phyloP scores from a whole-genome alignment of 1,284 basidiomycete genomes.

The Ceratobasidium sp. region DNA sequence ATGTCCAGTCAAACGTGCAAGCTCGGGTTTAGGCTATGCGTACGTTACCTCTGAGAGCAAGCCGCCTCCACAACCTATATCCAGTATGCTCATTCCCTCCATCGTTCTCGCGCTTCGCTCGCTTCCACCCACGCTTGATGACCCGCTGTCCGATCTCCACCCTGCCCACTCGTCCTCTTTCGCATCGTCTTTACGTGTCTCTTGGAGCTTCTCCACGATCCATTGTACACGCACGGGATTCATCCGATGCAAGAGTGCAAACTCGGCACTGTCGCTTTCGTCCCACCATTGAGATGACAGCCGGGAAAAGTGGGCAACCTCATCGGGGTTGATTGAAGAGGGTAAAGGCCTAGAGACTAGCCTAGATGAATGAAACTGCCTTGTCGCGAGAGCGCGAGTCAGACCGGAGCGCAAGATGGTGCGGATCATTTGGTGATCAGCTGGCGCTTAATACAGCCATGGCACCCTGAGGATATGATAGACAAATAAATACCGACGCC shows the following conservation, averaged over 20 bases:
- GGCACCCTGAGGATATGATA: neutral
- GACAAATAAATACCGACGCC: slow-evolving; percentile 28
- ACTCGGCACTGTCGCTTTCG: slow-evolving; percentile 82
- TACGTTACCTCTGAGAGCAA: slow-evolving; percentile 83
- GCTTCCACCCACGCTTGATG: slow-evolving; percentile 51
- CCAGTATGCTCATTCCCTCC: slow-evolving; percentile 74
- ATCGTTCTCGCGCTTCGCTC: slow-evolving; percentile 58
- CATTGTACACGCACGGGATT: slow-evolving; percentile 91
- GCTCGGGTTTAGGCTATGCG: slow-evolving; percentile 19
- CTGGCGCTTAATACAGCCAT: too few relatives aligned
- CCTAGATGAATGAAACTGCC: slow-evolving; percentile 14
- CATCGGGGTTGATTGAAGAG: slow-evolving; percentile 75
- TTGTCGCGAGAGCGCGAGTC: slow-evolving; percentile 3
- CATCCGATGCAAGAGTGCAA: slow-evolving; percentile 92
- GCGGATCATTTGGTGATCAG: slow-evolving; percentile 24
- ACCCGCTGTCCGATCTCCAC: slow-evolving; percentile 51
- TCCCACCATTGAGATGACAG: slow-evolving; percentile 98
- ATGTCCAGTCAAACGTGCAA: slow-evolving; percentile 25
- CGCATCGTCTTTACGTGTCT: slow-evolving; percentile 65
- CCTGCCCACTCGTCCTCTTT: slow-evolving; percentile 53
- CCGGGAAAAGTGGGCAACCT: slow-evolving; percentile 92
- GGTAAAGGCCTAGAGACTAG: neutral
- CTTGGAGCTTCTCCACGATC: slow-evolving; percentile 80
- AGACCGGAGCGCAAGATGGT: neutral
- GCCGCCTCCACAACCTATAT: slow-evolving; percentile 96